Evolutionary conservation across 148 eudicot genomes (phyloP).

Genomic region (Persicaria maculosa): DNA sequence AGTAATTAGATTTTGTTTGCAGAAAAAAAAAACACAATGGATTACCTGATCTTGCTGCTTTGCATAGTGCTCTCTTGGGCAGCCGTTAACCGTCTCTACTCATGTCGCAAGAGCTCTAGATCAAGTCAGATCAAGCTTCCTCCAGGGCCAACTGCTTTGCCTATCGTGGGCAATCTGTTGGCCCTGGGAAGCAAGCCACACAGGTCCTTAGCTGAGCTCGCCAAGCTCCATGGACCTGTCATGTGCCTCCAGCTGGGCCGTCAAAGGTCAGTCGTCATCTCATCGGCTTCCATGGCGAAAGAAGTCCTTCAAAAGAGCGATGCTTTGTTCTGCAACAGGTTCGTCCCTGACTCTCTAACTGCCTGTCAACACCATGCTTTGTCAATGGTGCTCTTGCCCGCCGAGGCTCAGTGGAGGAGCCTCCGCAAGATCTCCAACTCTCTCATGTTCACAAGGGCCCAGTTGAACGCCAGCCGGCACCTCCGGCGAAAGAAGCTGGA

Average conservation of each 20-base stretch:
- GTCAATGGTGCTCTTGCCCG: constrained; percentile 23
- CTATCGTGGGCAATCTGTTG: constrained; percentile 47
- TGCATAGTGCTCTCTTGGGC: background rate
- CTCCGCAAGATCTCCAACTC: constrained; percentile 29
- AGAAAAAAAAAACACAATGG: background rate
- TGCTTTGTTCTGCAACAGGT: constrained; percentile 27
- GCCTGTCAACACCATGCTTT: constrained; percentile 28
- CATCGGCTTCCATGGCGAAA: constrained; percentile 38
- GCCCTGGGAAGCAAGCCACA: constrained; percentile 43
- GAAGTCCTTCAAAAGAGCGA: constrained; percentile 54
- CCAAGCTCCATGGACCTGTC: constrained; percentile 38
- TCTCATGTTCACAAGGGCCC: constrained; percentile 20
- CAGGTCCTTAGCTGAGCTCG: constrained; percentile 32
- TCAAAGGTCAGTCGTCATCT: constrained; percentile 31
- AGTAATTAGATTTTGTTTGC: background rate
- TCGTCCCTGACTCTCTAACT: constrained; percentile 24
- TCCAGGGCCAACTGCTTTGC: constrained; percentile 39
- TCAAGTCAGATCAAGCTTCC: constrained; percentile 17
- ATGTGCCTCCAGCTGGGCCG: constrained; percentile 38
- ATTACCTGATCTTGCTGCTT: background rate
- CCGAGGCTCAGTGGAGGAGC: constrained; percentile 27
- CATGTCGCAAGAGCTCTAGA: constrained; percentile 4
- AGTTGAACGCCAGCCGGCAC: constrained; percentile 23
- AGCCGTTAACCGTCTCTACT: background rate
- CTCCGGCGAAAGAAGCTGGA: constrained; percentile 15